A percentile compares a stretch with the other conserved stretches of the same genome.
These are phyloP conservation scores for Lanmaoa rubissima DNA, from an alignment of 768 basidiomycete genomes.

Conservation along the genomic window DNA sequence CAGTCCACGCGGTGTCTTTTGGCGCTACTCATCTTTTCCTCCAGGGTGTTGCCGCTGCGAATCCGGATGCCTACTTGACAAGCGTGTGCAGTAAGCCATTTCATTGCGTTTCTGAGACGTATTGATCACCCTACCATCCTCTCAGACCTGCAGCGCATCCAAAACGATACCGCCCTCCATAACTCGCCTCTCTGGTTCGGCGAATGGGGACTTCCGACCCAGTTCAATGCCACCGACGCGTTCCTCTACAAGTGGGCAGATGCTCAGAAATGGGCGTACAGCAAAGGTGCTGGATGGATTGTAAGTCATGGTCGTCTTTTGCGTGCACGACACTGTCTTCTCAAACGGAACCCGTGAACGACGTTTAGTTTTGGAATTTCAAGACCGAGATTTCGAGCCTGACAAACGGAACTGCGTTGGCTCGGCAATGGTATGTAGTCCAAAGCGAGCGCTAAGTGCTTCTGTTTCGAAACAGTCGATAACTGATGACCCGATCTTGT, in stretches of 20 bases:
- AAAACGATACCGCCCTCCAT: slow-evolving; percentile 42
- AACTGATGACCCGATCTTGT: not conserved
- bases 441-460: not conserved
- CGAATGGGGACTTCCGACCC: slow-evolving; percentile 63
- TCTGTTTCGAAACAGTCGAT: not conserved
- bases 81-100: slow-evolving; percentile 63
- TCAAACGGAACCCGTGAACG: not conserved
- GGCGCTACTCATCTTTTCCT: slow-evolving; percentile 1
- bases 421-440: slow-evolving; percentile 59
- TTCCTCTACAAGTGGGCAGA: slow-evolving; percentile 72
- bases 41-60: slow-evolving; percentile 69
- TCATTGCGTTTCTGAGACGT: not conserved
- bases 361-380: slow-evolving; percentile 66
- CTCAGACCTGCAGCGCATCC: slow-evolving; percentile 59
- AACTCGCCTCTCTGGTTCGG: slow-evolving; percentile 54
- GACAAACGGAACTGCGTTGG: slow-evolving; percentile 44
- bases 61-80: slow-evolving; percentile 60
- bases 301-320: slow-evolving; percentile 37
- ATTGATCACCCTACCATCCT: not conserved
- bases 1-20: not conserved
- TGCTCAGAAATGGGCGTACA: slow-evolving; percentile 67
- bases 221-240: slow-evolving; percentile 59
- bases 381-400: slow-evolving; percentile 57
- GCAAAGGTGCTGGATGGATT: slow-evolving; percentile 62
- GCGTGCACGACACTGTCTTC: not conserved